phyloP scores from a whole-genome alignment of 768 basidiomycete genomes.

The Rhodotorula toruloides region DNA sequence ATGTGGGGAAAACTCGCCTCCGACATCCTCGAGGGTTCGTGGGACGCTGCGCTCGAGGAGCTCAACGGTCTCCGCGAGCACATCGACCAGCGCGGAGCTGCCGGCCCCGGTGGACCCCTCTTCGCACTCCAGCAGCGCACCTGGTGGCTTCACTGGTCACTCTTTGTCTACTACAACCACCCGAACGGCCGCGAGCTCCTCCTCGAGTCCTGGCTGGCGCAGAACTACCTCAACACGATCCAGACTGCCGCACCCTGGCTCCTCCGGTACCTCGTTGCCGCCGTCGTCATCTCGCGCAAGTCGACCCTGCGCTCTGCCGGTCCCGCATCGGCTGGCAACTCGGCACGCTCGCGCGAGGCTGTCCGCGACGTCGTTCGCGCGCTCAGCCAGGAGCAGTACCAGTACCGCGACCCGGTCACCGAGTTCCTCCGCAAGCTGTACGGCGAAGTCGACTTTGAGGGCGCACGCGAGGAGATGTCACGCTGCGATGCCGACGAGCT shows the following conservation, averaged over 20 bases:
- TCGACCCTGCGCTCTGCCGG: conserved; percentile 50
- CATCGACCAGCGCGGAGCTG: conserved; percentile 66
- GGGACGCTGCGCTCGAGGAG: conserved; percentile 92
- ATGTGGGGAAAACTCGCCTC: conserved; percentile 99
- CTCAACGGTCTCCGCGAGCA: conserved; percentile 89
- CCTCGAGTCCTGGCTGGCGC: conserved; percentile 92
- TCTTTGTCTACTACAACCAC: conserved; percentile 98
- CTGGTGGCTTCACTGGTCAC: conserved; percentile 95
- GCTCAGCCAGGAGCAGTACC: conserved; percentile 90
- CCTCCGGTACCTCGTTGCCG: conserved; percentile 85
- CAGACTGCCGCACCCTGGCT: conserved; percentile 94
- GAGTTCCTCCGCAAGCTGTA: conserved; percentile 89
- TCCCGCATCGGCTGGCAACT: conserved; percentile 44
- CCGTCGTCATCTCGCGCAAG: conserved; percentile 86
- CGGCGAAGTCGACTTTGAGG: conserved; percentile 92
- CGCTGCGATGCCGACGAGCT: conserved; percentile 60
- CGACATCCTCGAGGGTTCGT: conserved; percentile 88
- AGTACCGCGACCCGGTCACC: conserved; percentile 90
- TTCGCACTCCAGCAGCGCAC: conserved; percentile 87
- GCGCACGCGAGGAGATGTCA: conserved; percentile 61
- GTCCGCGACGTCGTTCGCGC: conserved; percentile 88
- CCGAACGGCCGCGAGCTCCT: conserved; percentile 81
- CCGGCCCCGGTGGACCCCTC: conserved; percentile 53
- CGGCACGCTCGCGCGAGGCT: conserved; percentile 49
- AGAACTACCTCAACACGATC: conserved; percentile 96